A percentile compares a stretch with the other conserved stretches of the same genome.
Evolutionary conservation across 139 green algal genomes (phyloP).

Genomic region (Nannochloris sp.): DNA sequence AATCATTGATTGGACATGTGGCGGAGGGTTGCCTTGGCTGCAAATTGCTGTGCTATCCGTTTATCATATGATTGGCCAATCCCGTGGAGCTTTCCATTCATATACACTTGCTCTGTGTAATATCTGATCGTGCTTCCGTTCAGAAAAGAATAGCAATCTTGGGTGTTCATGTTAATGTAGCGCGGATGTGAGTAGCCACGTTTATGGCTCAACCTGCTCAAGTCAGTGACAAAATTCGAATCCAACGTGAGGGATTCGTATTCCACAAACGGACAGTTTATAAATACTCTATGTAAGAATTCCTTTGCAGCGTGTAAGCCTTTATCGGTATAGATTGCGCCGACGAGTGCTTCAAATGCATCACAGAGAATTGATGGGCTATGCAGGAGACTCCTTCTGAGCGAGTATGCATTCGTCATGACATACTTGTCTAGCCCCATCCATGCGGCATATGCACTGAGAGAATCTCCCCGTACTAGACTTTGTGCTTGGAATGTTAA

Average conservation of each 20-base stretch:
- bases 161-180: not conserved
- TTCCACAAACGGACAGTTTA: slow-evolving; percentile 1
- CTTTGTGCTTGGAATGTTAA: slow-evolving; percentile 8
- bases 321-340: slow-evolving; percentile 31
- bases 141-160: not conserved
- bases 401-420: slow-evolving; percentile 4
- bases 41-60: not conserved
- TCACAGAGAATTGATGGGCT: slow-evolving; percentile 16
- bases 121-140: not conserved
- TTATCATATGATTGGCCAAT: not conserved
- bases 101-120: not conserved
- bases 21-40: not conserved
- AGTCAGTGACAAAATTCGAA: not conserved
- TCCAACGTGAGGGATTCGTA: slow-evolving; percentile 4
- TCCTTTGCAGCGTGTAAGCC: slow-evolving; percentile 11
- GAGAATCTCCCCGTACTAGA: slow-evolving; percentile 15
- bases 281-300: slow-evolving; percentile 16
- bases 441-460: not conserved
- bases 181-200: not conserved
- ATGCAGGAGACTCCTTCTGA: slow-evolving; percentile 9
- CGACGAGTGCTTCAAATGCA: slow-evolving; percentile 39
- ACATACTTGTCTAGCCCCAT: slow-evolving; percentile 25
- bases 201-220: not conserved
- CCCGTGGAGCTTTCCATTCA: not conserved
- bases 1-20: too few species aligned